A percentile compares a stretch with the other conserved stretches of the same genome.
Conservation (phyloP, 805 yeast genomes). For the Teunomyces pallodes region DNA sequence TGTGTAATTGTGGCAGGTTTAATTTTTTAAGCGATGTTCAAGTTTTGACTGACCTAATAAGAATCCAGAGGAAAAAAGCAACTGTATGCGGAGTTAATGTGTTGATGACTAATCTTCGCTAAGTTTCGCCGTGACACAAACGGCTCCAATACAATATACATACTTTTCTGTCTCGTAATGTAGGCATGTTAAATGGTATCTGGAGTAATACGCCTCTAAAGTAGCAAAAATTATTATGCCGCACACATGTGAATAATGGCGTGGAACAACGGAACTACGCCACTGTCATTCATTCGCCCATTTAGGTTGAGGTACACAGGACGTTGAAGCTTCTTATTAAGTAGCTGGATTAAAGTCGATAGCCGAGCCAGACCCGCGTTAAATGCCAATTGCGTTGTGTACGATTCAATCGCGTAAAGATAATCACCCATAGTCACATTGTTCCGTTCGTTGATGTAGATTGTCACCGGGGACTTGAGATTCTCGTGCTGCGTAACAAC, state of each 20-base stretch:
- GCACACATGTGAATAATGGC: background rate
- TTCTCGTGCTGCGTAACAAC: conserved; percentile 11
- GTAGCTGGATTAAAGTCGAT: conserved; percentile 20
- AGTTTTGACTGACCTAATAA: background rate
- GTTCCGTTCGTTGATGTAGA: conserved; percentile 25
- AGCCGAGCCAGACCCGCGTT: conserved; percentile 17
- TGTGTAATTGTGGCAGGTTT: background rate
- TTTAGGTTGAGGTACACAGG: conserved; percentile 33
- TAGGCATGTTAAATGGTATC: background rate
- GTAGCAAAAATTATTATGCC: background rate
- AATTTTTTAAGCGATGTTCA: background rate
- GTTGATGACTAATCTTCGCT: background rate
- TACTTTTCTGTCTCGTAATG: too few species aligned
- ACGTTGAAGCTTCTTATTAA: conserved; percentile 20
- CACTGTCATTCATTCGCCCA: conserved; percentile 14
- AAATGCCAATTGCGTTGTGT: conserved; percentile 17
- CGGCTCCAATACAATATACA: background rate
- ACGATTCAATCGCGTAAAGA: conserved; percentile 27
- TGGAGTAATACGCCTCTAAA: background rate
- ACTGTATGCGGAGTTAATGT: background rate
- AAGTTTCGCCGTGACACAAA: background rate
- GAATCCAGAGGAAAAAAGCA: background rate
- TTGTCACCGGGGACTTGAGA: conserved; percentile 24
- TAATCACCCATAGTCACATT: conserved; percentile 26
- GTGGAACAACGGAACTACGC: conserved; percentile 7